Percentiles rank a stretch among this genome's conserved stretches.
Conservation (phyloP, 2,329 filamentous ascomycete genomes). For the Claviceps spartinae region DNA sequence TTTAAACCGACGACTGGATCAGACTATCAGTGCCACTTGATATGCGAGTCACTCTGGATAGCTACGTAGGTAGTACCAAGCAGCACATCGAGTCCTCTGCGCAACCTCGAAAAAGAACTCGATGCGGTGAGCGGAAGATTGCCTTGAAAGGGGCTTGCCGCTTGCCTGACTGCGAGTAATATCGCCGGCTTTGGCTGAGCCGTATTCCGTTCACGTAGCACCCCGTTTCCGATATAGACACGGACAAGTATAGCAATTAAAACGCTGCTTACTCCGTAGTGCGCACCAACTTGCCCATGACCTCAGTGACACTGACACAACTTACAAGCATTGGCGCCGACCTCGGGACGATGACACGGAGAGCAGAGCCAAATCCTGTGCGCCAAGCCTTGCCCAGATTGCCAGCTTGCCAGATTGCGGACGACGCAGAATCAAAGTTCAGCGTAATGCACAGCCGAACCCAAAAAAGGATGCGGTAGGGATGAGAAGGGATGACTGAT, state of each 20-base stretch:
- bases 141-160: not conserved
- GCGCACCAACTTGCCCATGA: not conserved
- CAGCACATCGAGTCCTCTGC: not conserved
- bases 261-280: not conserved
- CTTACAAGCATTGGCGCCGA: not conserved
- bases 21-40: not conserved
- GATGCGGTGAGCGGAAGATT: not conserved
- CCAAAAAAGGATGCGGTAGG: not conserved
- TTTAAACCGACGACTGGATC: not conserved
- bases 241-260: not conserved
- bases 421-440: not conserved
- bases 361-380: not conserved
- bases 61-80: not conserved
- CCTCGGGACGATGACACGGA: not conserved
- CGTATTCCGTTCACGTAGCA: not conserved
- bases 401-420: not conserved
- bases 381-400: not conserved
- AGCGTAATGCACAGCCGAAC: not conserved
- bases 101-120: not conserved
- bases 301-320: not conserved
- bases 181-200: not conserved
- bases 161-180: not conserved
- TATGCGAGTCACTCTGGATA: conserved; percentile 1
- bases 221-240: not conserved
- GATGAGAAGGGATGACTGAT: not conserved